phyloP scores from a whole-genome alignment of 805 yeast genomes.

The Yarrowia porcina region DNA sequence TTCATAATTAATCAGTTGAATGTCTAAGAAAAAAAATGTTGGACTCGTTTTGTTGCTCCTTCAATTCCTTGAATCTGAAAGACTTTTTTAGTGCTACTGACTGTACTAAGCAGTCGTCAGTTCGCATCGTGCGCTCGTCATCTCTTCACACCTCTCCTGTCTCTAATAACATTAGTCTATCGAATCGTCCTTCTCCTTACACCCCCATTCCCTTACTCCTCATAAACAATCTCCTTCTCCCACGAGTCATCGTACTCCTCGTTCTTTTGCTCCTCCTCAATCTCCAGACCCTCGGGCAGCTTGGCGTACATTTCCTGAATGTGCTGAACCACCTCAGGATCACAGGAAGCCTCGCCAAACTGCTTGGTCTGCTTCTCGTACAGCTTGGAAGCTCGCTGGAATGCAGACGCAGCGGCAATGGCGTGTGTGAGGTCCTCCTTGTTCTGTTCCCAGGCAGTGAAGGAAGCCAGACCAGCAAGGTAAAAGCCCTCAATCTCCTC shows the following conservation, averaged over 20 bases:
- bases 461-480: constrained; percentile 73
- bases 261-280: constrained; percentile 35
- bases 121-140: no score
- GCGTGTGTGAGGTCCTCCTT: constrained; percentile 40
- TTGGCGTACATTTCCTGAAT: constrained; percentile 49
- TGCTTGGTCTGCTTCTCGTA: constrained; percentile 45
- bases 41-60: no score
- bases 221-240: constrained; percentile 24
- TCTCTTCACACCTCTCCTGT: no score
- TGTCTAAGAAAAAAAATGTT: no score
- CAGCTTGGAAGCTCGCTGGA: constrained; percentile 40
- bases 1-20: no score
- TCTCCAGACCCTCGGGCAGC: constrained; percentile 53
- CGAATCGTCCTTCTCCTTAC: not conserved
- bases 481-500: constrained; percentile 78
- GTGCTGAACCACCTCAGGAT: constrained; percentile 57
- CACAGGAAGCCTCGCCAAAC: constrained; percentile 44
- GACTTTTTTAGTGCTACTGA: no score
- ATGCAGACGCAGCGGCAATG: constrained; percentile 41
- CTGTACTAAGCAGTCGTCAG: no score
- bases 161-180: not conserved
- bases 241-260: constrained; percentile 39
- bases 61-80: no score
- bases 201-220: constrained; percentile 1
- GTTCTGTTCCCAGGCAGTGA: constrained; percentile 26